Percentiles rank a stretch among this genome's conserved stretches.
These are phyloP conservation scores for Camelina neglecta DNA, from an alignment of 345 rosid genomes.

Conservation along the genomic window DNA sequence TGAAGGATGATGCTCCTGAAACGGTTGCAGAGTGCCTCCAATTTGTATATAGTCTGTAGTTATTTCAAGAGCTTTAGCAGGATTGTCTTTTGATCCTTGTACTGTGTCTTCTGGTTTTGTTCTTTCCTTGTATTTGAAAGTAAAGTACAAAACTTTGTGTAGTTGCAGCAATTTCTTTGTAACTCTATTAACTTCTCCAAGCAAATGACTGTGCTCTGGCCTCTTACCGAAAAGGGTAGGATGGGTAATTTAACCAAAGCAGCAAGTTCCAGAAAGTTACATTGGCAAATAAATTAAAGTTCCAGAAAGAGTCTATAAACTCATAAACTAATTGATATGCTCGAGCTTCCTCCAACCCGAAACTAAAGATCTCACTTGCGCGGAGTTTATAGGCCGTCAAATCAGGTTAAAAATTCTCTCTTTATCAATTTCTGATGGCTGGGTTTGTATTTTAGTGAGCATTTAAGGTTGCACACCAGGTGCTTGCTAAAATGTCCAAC, in stretches of 20 bases:
- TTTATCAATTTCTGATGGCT: background rate
- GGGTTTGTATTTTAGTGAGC: background rate
- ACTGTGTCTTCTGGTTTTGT: too few relatives aligned
- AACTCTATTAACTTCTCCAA: background rate
- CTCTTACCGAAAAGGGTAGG: background rate
- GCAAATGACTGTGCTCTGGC: background rate
- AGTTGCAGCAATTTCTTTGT: background rate
- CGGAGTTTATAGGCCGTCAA: background rate
- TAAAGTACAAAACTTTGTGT: background rate
- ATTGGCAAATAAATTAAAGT: background rate
- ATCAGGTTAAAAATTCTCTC: background rate
- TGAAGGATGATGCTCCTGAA: background rate
- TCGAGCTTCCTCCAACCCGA: background rate
- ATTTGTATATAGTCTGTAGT: background rate
- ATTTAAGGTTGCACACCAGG: background rate
- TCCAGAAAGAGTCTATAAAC: background rate
- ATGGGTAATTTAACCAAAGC: background rate
- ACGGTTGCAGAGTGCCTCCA: background rate
- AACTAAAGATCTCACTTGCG: background rate
- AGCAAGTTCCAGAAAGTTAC: background rate
- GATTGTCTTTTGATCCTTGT: too few relatives aligned
- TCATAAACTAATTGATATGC: background rate
- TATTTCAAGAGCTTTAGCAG: background rate
- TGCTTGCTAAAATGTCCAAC: constrained; percentile 32
- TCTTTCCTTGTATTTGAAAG: background rate